A percentile compares a stretch with the other conserved stretches of the same genome.
Evolutionary conservation across 306 rosid species (phyloP).

Genomic region (Cyamopsis tetragonoloba): DNA sequence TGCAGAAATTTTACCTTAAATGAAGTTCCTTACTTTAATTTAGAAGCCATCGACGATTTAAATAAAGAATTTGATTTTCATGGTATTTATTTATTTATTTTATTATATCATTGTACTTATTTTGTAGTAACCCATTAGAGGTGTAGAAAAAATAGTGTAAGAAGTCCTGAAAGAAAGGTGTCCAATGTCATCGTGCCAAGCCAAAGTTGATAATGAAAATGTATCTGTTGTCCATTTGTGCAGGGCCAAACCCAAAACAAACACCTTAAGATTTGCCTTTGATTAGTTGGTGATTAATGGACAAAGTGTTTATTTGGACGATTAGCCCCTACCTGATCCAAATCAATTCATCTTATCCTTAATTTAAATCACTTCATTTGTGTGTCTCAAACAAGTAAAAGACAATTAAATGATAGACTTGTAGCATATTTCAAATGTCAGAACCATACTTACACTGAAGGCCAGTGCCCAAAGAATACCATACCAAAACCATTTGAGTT

Average conservation of each 20-base stretch:
- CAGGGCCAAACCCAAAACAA: neutral
- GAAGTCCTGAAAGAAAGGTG: neutral
- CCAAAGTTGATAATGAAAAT: slow-evolving; percentile 23
- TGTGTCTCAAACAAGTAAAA: slow-evolving; percentile 20
- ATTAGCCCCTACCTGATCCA: neutral
- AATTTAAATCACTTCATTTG: neutral
- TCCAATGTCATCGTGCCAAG: slow-evolving; percentile 18
- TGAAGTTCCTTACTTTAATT: too few species aligned
- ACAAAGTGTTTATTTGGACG: slow-evolving; percentile 20
- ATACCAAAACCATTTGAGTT: neutral
- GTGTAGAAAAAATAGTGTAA: neutral
- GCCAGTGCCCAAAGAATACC: slow-evolving; percentile 1
- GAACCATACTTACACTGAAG: neutral
- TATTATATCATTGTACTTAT: neutral
- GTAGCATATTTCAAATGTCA: slow-evolving; percentile 2
- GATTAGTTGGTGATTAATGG: neutral
- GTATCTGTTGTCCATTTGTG: neutral
- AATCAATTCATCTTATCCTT: slow-evolving; percentile 29
- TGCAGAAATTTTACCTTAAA: too few species aligned
- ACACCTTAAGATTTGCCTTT: neutral
- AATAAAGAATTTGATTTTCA: too few species aligned
- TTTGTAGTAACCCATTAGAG: neutral
- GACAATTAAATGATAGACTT: slow-evolving; percentile 1
- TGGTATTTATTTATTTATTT: too few species aligned
- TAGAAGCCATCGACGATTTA: too few species aligned